Percentiles rank a stretch among this genome's conserved stretches.
Evolutionary conservation across 2,329 filamentous ascomycete genomes (phyloP).

Genomic region (Sclerotinia glacialis): DNA sequence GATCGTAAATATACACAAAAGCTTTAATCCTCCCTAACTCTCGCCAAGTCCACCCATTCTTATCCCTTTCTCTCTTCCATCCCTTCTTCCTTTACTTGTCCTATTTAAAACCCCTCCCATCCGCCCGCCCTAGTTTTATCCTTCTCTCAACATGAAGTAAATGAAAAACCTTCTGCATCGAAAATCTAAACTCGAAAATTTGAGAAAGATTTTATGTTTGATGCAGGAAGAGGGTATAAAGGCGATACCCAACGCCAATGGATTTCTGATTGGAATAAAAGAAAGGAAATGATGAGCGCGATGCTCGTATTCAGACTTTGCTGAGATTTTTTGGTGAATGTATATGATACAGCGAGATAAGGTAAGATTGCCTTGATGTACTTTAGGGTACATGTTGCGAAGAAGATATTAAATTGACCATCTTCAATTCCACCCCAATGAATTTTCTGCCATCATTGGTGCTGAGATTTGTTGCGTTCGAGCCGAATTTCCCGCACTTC

Average conservation of each 20-base stretch:
- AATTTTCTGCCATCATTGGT: constrained; percentile 75
- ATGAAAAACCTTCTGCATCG: constrained; percentile 32
- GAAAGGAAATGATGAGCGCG: constrained; percentile 34
- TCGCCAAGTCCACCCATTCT: constrained; percentile 8
- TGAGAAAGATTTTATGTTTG: constrained; percentile 31
- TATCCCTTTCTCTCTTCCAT: neutral
- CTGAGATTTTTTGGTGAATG: constrained; percentile 22
- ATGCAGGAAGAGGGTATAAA: constrained; percentile 36
- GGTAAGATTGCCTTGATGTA: constrained; percentile 23
- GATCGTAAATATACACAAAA: constrained; percentile 25
- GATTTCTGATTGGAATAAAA: constrained; percentile 35
- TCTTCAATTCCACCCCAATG: constrained; percentile 69
- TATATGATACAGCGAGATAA: constrained; percentile 34
- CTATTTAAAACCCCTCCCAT: neutral
- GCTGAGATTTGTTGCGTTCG: constrained; percentile 68
- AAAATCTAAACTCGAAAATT: constrained; percentile 33
- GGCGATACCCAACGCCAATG: constrained; percentile 37
- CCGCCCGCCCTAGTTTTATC: neutral
- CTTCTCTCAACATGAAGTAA: constrained; percentile 15
- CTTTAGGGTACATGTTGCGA: constrained; percentile 30
- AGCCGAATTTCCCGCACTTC: constrained; percentile 43
- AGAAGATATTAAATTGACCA: constrained; percentile 26
- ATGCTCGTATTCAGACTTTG: constrained; percentile 29
- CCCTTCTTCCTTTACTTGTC: neutral
- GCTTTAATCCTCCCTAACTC: constrained; percentile 3